Evolutionary conservation across 192 early-diverging fungal species (phyloP), one percentile per base, ranked within the genome.

Genomic region (Backusella mclennaniae): DNA sequence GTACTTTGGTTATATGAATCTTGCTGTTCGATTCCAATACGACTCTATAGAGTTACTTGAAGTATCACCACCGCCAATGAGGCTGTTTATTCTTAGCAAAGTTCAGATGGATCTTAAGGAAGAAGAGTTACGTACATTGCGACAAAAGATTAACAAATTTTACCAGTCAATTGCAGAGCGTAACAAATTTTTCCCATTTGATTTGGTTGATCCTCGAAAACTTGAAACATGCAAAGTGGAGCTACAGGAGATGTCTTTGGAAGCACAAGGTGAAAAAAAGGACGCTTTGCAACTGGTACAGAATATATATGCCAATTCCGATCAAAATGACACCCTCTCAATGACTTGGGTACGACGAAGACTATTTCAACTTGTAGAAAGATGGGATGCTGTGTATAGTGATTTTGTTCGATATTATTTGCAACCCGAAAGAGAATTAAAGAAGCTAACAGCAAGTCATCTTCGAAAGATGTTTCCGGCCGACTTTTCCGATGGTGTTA

Each of bases 351-450:
- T 96, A 11, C 85, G 93, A 9, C 89, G 90, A 70, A 88, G 86
- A 12, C 74, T 99, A 31, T 91, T 94, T 75, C 90, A 91, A 66
- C 95, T 95, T 44, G 92, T 97, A 2, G 80, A 85, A 4, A 83
- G 86, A 52, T 99, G 96, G 96, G 94, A 98, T 71, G 74, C 87
- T 71, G 93, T 95, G 29, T 97, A 97, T 75, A 86, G 85, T 6
- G 88, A 93, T 66, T 89, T 99, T 42, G 93, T 90, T 2, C 82
- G 93, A 42, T 87, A 87, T 4, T 96, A 93, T 79, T 89, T 98
- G 73, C 92, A 95, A 73, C 87, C 93, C 0, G 96, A 98, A 66
- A 85, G 91, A 29, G 93, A 95, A 66, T 83, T 93, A n/a, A 85
- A 88, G 31, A 74, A 90, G 6, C 84, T 89, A 52, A 92, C 92